These are phyloP conservation scores for Coriaria nepalensis DNA, from an alignment of 306 rosid genomes.

Conservation along the genomic window DNA sequence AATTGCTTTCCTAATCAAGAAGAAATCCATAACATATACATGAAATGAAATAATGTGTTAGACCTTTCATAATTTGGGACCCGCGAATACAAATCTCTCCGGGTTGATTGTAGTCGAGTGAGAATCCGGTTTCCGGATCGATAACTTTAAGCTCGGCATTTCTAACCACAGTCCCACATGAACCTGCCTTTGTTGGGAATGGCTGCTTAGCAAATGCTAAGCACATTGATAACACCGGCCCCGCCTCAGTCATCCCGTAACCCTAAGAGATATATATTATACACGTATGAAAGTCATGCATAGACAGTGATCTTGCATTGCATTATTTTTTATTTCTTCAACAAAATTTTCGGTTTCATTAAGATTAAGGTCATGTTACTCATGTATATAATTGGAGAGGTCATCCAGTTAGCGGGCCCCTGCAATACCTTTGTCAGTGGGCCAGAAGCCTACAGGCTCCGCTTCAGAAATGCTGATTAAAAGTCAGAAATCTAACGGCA, in stretches of 20 bases:
- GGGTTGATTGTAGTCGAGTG: constrained; percentile 46
- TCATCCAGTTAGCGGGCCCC: no score
- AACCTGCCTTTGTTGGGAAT: constrained; percentile 47
- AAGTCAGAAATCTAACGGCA: no score
- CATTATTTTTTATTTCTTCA: no score
- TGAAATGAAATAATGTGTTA: background rate
- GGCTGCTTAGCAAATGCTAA: constrained; percentile 60
- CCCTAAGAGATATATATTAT: constrained; percentile 25
- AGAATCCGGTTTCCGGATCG: constrained; percentile 49
- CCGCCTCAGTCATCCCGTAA: constrained; percentile 96
- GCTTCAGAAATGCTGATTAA: no score
- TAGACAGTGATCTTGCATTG: no score
- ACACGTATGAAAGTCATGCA: background rate
- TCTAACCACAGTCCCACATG: constrained; percentile 72
- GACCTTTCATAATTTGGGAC: constrained; percentile 73
- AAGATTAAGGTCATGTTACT: no score
- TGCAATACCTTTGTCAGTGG: no score
- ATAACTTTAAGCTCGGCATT: constrained; percentile 71
- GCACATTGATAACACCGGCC: constrained; percentile 74
- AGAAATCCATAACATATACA: background rate
- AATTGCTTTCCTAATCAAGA: background rate
- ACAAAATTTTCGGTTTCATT: no score
- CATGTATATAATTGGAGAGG: no score
- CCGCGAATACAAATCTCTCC: constrained; percentile 90
- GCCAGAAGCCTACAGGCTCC: no score